Percentiles rank a stretch among this genome's conserved stretches.
phyloP scores from a whole-genome alignment of 73 alveolate species.

The Paraurostyla sp. region DNA sequence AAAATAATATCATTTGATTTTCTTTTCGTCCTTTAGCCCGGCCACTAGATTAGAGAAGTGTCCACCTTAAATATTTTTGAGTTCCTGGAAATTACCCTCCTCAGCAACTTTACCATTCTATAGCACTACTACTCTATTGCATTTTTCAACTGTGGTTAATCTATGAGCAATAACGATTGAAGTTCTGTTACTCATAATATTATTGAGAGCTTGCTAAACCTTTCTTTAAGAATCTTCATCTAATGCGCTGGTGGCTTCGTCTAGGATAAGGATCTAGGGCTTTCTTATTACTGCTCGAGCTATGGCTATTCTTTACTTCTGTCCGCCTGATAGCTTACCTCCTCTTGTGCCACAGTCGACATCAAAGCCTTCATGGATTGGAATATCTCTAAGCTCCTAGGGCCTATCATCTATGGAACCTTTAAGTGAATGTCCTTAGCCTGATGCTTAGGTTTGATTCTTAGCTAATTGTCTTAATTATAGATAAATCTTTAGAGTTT shows the following conservation, averaged over 20 bases:
- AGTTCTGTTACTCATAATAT: conserved; percentile 81
- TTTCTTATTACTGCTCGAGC: conserved; percentile 88
- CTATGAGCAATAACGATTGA: conserved; percentile 91
- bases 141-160: conserved; percentile 80
- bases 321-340: conserved; percentile 91
- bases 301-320: conserved; percentile 92
- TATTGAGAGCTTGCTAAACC: conserved; percentile 87
- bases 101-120: conserved; percentile 82
- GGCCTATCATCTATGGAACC: conserved; percentile 42
- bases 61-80: conserved; percentile 72
- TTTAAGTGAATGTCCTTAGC: conserved; percentile 16
- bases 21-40: conserved; percentile 28
- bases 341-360: conserved; percentile 64
- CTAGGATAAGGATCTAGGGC: conserved; percentile 85
- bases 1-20: too few species aligned
- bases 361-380: conserved; percentile 58
- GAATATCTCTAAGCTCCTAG: background rate
- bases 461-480: background rate
- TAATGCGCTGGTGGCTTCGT: conserved; percentile 94
- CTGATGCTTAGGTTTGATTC: background rate
- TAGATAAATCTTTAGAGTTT: background rate
- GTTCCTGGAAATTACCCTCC: conserved; percentile 84
- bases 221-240: conserved; percentile 86
- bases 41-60: conserved; percentile 54
- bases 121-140: conserved; percentile 79